These are phyloP conservation scores for Suillus discolor DNA, from an alignment of 768 basidiomycete genomes.

Conservation along the genomic window DNA sequence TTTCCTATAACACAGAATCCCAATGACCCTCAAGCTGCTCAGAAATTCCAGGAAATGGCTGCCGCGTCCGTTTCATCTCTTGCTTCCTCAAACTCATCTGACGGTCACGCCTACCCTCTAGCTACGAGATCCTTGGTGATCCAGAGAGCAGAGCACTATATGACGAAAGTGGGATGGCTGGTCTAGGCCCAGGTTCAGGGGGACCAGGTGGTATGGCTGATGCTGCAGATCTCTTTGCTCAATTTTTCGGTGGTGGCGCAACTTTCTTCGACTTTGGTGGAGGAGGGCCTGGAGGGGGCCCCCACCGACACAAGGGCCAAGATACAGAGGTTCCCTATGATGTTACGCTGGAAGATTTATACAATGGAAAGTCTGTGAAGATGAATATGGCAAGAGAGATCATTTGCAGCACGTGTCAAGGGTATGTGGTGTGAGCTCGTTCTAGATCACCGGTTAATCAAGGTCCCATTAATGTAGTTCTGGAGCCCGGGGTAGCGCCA, in stretches of 20 bases:
- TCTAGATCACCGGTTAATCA: constrained; percentile 14
- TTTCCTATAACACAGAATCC: constrained; percentile 59
- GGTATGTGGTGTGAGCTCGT: constrained; percentile 45
- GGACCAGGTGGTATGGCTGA: constrained; percentile 48
- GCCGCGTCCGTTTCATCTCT: constrained; percentile 65
- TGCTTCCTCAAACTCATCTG: constrained; percentile 11
- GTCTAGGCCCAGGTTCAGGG: constrained; percentile 53
- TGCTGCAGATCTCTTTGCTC: constrained; percentile 70
- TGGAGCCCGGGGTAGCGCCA: constrained; percentile 82
- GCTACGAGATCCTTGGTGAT: constrained; percentile 84
- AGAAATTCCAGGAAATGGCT: constrained; percentile 87
- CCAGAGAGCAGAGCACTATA: constrained; percentile 68
- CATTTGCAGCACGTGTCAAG: constrained; percentile 78
- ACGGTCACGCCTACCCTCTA: constrained; percentile 30
- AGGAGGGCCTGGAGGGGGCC: constrained; percentile 49
- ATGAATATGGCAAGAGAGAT: constrained; percentile 89
- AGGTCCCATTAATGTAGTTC: constrained; percentile 47
- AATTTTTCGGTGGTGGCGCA: constrained; percentile 62
- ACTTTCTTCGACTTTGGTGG: constrained; percentile 73
- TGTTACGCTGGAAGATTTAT: constrained; percentile 90
- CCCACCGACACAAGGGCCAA: constrained; percentile 59
- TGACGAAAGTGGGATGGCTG: constrained; percentile 74
- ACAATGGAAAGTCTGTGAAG: constrained; percentile 86
- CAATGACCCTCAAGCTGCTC: constrained; percentile 80
- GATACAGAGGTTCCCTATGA: constrained; percentile 79